Base-by-base conservation (phyloP, 2,329 filamentous ascomycete genomes). In the Pezicula rhizophila region DNA sequence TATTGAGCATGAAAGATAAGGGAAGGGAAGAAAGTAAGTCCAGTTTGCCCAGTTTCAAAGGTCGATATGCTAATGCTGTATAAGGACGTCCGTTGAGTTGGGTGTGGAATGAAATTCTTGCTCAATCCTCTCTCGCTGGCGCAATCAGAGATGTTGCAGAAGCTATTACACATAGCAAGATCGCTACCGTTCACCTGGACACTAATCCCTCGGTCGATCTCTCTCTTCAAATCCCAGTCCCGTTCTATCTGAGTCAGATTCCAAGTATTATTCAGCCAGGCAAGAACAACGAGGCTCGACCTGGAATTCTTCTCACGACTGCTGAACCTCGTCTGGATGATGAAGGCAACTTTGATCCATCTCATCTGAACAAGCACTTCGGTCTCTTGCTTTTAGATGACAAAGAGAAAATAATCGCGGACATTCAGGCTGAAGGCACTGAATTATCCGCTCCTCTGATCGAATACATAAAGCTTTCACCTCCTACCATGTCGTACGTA, bases 301-400 rank as follows among this genome's bases (percentile, higher is more conserved):
- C 80, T 5, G 89, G 89, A 1, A 74, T 95, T 0, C 92, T 89
- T 85, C 74, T 96, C 17, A 96, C 90, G 1, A 96, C 90, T 0
- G 87, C 89, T 26, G 90, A 92, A 58, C 83, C 84, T 10, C 79
- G 89, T 39, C 74, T 80, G 15, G 76, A 82, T 37, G 81, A 88
- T 31, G 87, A 91, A 50, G 79, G 79, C 11, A 69, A 77, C 1
- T 78, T 84, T 38, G 82, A 87, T 17, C 79, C 81, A 8, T 75
- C 78, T 1, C 82, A 85, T 47, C 74, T 95, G 41, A 89, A 90
- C 53, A 90, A 89, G 57, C 88, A 95, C 64, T 95, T 95, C 60
- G 88, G 87, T 0, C 72, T 99, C 2, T 74, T 99, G 0, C 78
- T 97, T 8, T 81, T 96, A 45, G 84, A 90, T 52, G 89, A 95